Percentiles rank a stretch among this genome's conserved stretches.
phyloP scores from a whole-genome alignment of 2,329 filamentous ascomycete species.

The Exophiala calicioides region DNA sequence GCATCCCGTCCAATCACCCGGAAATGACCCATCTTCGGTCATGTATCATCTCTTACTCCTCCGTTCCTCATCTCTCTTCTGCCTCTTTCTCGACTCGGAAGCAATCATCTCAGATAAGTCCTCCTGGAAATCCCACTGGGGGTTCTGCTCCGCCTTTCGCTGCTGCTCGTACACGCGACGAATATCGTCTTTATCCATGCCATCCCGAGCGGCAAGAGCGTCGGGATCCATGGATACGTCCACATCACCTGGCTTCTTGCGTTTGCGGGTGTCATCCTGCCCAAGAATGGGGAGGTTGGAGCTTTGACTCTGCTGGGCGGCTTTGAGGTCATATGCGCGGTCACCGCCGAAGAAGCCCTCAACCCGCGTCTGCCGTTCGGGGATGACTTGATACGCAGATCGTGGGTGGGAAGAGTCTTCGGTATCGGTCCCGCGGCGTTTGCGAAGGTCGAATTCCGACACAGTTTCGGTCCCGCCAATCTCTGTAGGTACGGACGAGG shows the following conservation, averaged over 20 bases:
- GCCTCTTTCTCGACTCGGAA: slow-evolving; percentile 83
- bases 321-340: slow-evolving; percentile 83
- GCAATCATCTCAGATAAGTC: slow-evolving; percentile 96
- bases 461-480: slow-evolving; percentile 74
- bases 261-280: slow-evolving; percentile 74
- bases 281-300: slow-evolving; percentile 73
- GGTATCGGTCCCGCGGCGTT: slow-evolving; percentile 83
- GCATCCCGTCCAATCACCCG: no score
- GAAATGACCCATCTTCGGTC: no score
- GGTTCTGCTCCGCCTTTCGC: slow-evolving; percentile 65
- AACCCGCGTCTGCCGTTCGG: slow-evolving; percentile 79
- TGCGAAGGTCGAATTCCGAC: slow-evolving; percentile 86
- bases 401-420: slow-evolving; percentile 75
- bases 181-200: slow-evolving; percentile 81
- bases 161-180: slow-evolving; percentile 75
- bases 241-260: slow-evolving; percentile 95
- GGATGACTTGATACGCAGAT: slow-evolving; percentile 84
- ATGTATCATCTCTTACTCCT: slow-evolving; percentile 55
- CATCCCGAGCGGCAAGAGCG: slow-evolving; percentile 70
- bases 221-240: slow-evolving; percentile 91
- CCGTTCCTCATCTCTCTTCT: slow-evolving; percentile 83
- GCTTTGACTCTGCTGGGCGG: slow-evolving; percentile 45
- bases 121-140: slow-evolving; percentile 77
- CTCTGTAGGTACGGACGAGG: slow-evolving; percentile 78
- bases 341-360: slow-evolving; percentile 97